Evolutionary conservation across 169 alveolate genomes (phyloP).

Genomic region (Eimeria praecox): DNA sequence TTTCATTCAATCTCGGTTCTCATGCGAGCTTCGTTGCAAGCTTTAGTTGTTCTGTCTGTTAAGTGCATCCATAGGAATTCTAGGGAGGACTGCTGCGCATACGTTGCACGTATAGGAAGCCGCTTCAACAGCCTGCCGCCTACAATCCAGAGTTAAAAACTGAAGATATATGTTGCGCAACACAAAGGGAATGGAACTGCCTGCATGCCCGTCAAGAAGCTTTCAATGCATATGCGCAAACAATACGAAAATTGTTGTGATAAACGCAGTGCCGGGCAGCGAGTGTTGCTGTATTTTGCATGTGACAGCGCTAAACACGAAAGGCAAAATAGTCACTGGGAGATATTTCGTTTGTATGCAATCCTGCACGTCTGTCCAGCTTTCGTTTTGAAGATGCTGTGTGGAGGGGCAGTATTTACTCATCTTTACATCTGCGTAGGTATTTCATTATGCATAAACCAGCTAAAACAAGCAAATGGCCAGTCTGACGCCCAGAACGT

Average conservation of each 20-base stretch:
- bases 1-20: not conserved
- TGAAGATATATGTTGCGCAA: not conserved
- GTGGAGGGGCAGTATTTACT: no score
- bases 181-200: not conserved
- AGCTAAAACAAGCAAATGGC: no score
- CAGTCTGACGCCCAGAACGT: no score
- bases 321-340: no score
- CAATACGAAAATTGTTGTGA: not conserved
- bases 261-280: no score
- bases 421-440: no score
- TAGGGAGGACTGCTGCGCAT: not conserved
- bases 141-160: not conserved
- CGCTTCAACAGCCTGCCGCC: not conserved
- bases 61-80: not conserved
- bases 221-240: not conserved
- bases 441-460: no score
- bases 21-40: not conserved
- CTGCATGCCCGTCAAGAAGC: not conserved
- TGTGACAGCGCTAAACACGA: no score
- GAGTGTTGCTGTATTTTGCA: no score
- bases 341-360: no score
- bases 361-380: no score
- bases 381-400: no score
- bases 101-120: not conserved
- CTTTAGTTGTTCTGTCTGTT: not conserved